Conservation (phyloP, 2,329 filamentous ascomycete species). For the Gaeumannomyces sp. region DNA sequence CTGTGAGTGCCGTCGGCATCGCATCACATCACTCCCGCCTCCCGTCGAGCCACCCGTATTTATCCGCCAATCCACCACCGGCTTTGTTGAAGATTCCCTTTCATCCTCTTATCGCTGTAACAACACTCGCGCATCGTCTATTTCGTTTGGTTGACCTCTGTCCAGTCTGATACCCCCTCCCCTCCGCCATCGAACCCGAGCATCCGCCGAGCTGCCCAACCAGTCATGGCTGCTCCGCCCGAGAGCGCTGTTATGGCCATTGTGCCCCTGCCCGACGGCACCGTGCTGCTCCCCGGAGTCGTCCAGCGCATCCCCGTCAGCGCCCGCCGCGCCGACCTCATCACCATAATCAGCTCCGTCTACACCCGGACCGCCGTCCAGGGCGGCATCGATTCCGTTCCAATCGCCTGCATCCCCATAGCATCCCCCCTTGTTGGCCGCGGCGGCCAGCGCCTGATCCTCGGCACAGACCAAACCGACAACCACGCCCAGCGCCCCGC, state of each 20-base stretch:
- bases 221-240: slow-evolving; percentile 1
- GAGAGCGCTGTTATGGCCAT: slow-evolving; percentile 32
- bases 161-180: too few relatives aligned
- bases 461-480: slow-evolving; percentile 51
- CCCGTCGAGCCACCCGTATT: too few relatives aligned
- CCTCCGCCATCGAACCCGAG: too few relatives aligned
- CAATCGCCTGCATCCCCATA: slow-evolving; percentile 83
- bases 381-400: slow-evolving; percentile 59
- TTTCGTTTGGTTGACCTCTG: too few relatives aligned
- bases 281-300: slow-evolving; percentile 79
- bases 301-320: slow-evolving; percentile 79
- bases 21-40: too few relatives aligned
- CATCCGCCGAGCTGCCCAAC: too few relatives aligned
- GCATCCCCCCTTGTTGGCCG: slow-evolving; percentile 66
- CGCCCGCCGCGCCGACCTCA: slow-evolving; percentile 75
- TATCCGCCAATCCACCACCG: too few relatives aligned
- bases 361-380: slow-evolving; percentile 62
- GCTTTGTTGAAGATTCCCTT: too few relatives aligned
- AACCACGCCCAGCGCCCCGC: slow-evolving; percentile 37
- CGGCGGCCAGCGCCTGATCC: slow-evolving; percentile 70
- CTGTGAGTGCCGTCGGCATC: too few relatives aligned
- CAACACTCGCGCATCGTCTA: too few relatives aligned
- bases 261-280: slow-evolving; percentile 73
- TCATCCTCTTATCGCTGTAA: too few relatives aligned
- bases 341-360: slow-evolving; percentile 77